Conservation (phyloP, 306 rosid species). For the Lathyrus sativus region DNA sequence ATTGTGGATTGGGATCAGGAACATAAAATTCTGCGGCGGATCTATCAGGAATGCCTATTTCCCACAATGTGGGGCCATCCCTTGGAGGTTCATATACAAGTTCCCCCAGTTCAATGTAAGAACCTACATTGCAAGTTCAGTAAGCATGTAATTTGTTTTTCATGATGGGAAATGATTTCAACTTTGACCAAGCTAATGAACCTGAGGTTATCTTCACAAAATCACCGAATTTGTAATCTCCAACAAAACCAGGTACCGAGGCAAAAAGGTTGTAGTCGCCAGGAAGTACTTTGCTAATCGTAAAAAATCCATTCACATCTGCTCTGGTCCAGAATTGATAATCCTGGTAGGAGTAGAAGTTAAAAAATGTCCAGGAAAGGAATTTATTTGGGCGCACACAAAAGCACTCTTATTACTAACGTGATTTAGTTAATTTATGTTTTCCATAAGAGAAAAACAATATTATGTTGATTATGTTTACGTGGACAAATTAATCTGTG, state of each 20-base stretch:
- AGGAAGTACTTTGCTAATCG: conserved; percentile 49
- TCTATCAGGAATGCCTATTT: conserved; percentile 87
- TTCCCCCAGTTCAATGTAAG: conserved; percentile 57
- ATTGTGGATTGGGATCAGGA: conserved; percentile 74
- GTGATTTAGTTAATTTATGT: conserved; percentile 19
- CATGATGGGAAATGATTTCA: conserved; percentile 29
- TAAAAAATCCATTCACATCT: conserved; percentile 62
- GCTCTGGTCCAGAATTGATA: conserved; percentile 91
- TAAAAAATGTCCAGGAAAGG: conserved; percentile 14
- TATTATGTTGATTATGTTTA: conserved; percentile 4
- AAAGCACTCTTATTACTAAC: conserved; percentile 22
- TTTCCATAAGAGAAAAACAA: conserved; percentile 28
- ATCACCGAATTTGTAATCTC: conserved; percentile 57
- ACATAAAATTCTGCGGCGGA: conserved; percentile 74
- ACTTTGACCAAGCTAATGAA: conserved; percentile 38
- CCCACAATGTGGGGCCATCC: conserved; percentile 89
- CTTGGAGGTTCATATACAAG: conserved; percentile 73
- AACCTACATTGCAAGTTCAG: conserved; percentile 48
- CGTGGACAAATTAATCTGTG: conserved; percentile 8
- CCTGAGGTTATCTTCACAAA: conserved; percentile 65
- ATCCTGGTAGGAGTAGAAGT: conserved; percentile 52
- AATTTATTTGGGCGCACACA: conserved; percentile 1
- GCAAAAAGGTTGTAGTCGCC: conserved; percentile 77
- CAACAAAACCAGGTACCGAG: conserved; percentile 80
- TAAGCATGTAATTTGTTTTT: conserved; percentile 21